phyloP scores from a whole-genome alignment of 768 basidiomycete species.

The Lentinula aciculospora region DNA sequence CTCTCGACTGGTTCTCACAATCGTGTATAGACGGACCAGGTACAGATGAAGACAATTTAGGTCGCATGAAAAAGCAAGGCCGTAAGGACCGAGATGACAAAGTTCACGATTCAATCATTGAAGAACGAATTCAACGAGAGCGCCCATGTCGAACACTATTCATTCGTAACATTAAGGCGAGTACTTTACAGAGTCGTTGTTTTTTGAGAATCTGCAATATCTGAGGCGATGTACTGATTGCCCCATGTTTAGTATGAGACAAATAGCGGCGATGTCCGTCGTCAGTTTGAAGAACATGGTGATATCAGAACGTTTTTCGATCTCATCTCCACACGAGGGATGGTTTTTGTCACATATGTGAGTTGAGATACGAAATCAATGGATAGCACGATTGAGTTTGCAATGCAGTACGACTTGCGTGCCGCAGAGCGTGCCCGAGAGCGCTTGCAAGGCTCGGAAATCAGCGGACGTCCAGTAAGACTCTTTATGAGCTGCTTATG shows the following conservation, averaged over 20 bases:
- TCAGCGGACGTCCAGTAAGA: slow-evolving; percentile 84
- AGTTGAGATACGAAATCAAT: slow-evolving; percentile 29
- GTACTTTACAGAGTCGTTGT: slow-evolving; percentile 24
- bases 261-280: slow-evolving; percentile 77
- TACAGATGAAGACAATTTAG: slow-evolving; percentile 46
- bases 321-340: slow-evolving; percentile 89
- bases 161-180: slow-evolving; percentile 97
- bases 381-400: neutral
- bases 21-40: slow-evolving; percentile 52
- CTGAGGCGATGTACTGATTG: slow-evolving; percentile 4
- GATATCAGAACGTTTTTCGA: slow-evolving; percentile 98
- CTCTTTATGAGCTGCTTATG: neutral
- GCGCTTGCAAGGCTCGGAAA: slow-evolving; percentile 81
- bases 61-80: slow-evolving; percentile 38
- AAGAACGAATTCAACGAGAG: slow-evolving; percentile 91
- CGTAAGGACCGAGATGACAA: slow-evolving; percentile 85
- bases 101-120: slow-evolving; percentile 86
- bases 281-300: slow-evolving; percentile 87
- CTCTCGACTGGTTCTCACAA: slow-evolving; percentile 35
- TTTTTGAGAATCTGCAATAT: neutral
- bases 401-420: slow-evolving; percentile 79
- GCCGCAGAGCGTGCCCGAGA: slow-evolving; percentile 92
- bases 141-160: slow-evolving; percentile 94
- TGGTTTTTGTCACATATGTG: slow-evolving; percentile 99
- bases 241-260: slow-evolving; percentile 70